Evolutionary conservation across 768 basidiomycete genomes (phyloP), one percentile per base, ranked within the genome.

Genomic region (Termitomyces sp.): DNA sequence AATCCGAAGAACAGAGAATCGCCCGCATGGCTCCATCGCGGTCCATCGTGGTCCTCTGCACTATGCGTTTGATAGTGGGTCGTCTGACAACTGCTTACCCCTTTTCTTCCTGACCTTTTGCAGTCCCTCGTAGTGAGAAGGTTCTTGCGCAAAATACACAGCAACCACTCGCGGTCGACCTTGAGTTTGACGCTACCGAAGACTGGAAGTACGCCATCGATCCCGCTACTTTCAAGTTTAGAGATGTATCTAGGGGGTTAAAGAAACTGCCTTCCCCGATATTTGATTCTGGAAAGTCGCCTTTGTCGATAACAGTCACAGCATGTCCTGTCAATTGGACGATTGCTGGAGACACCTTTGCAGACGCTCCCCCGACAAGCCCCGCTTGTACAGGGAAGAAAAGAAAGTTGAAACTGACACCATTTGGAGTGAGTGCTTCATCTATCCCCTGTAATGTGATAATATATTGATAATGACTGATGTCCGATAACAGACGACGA

Each of bases 131-230:
- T 26, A 73, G 51, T 49, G 69, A 73, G 58, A 74, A 64, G 34
- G 75, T 79, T 37, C 71, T 83, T 24, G 62, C 70, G 2, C 69
- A 65, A 49, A 79, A 81, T 62, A 66, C 75, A 6, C 69, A 76
- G 54, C 71, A 81, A 62, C 72, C 75, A 9, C 67, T 75, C 26
- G 81, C 81, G 0, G 72, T 73, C 18, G 82, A 84, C 59, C 71
- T 81, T 33, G 67, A 83, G 64, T 81, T 79, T 60, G 77, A 80
- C 54, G 74, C 81, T 7, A 75, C 75, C 4, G 71, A 64, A 2
- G 61, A 70, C 9, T 83, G 81, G 82, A 77, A 81, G 62, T 81
- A 78, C 62, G 81, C 82, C 16, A 81, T 83, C 58, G 81, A 84
- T 64, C 79, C 79, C 0, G 62, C 70, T 3, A 76, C 76, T 4